phyloP scores from a whole-genome alignment of 306 rosid species.

The Vigna angularis region DNA sequence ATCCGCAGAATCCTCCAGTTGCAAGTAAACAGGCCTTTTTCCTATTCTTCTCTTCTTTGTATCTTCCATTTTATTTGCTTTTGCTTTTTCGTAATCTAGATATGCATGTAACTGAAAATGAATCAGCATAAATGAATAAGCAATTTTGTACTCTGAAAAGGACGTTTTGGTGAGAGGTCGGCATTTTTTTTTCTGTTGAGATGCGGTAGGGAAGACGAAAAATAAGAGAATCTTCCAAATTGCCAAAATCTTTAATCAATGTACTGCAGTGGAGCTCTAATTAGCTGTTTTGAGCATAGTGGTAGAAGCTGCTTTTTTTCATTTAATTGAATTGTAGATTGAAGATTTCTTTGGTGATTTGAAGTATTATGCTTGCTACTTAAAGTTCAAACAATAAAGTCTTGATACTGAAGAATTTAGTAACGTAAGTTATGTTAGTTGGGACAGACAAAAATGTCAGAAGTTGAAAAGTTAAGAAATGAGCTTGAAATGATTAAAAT shows the following conservation, averaged over 20 bases:
- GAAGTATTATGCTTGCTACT: not conserved
- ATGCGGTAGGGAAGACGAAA: not conserved
- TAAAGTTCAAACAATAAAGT: not conserved
- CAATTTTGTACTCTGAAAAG: not conserved
- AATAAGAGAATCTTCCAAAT: not conserved
- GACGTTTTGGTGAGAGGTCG: too few species aligned
- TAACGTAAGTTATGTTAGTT: not conserved
- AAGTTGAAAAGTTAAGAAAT: not conserved
- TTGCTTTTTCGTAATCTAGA: not conserved
- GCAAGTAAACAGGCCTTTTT: not conserved
- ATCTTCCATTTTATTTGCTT: not conserved
- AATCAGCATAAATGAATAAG: conserved; percentile 1
- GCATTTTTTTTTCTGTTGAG: not conserved
- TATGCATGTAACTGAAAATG: not conserved
- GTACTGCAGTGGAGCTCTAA: not conserved
- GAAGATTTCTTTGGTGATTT: not conserved
- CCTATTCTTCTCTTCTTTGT: not conserved
- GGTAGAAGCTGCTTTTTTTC: not conserved
- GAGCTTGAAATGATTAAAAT: not conserved
- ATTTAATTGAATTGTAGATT: not conserved
- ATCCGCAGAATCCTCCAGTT: not conserved
- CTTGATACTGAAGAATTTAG: not conserved
- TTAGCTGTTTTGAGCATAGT: not conserved
- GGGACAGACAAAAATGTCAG: not conserved
- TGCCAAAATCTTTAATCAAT: not conserved